Evolutionary conservation across 139 green algal genomes (phyloP).

Genomic region (Zygnema cylindricum): DNA sequence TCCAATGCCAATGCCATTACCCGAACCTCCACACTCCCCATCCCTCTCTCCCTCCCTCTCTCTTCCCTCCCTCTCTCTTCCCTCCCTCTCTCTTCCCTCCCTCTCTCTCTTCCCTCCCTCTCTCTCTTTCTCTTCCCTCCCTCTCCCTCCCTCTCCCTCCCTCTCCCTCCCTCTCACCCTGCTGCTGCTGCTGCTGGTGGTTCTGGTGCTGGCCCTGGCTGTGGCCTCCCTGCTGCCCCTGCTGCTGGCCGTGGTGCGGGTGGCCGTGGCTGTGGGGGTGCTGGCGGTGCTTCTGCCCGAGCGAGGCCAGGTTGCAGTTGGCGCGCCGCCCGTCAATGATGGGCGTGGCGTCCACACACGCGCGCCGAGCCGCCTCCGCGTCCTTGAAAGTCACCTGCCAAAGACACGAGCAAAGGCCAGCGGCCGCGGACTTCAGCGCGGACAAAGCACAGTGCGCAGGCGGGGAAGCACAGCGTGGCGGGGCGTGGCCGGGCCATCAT

Average conservation of each 20-base stretch:
- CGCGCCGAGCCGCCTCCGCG: slow-evolving; percentile 26
- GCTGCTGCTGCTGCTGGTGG: not conserved
- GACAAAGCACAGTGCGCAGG: not conserved
- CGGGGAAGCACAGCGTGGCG: not conserved
- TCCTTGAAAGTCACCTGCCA: slow-evolving; percentile 56
- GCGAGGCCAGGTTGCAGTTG: slow-evolving; percentile 53
- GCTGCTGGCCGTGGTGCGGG: slow-evolving; percentile 37
- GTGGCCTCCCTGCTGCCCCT: not conserved
- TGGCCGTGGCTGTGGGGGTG: not conserved
- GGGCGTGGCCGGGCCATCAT: not conserved
- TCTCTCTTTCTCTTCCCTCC: not conserved
- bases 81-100: not conserved
- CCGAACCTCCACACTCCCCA: not conserved
- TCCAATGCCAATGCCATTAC: not conserved
- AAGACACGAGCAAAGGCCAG: no score
- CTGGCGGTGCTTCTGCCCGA: slow-evolving; percentile 50
- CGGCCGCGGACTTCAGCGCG: not conserved
- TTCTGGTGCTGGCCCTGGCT: not conserved
- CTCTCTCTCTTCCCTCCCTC: not conserved
- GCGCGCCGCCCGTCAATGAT: slow-evolving; percentile 46
- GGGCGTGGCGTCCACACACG: slow-evolving; percentile 40
- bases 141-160: slow-evolving; percentile 22
- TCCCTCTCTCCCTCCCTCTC: not conserved
- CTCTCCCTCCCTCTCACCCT: not conserved
- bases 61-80: not conserved